These are phyloP conservation scores for Fraxinus excelsior DNA, from an alignment of 257 asterid species.

Conservation along the genomic window DNA sequence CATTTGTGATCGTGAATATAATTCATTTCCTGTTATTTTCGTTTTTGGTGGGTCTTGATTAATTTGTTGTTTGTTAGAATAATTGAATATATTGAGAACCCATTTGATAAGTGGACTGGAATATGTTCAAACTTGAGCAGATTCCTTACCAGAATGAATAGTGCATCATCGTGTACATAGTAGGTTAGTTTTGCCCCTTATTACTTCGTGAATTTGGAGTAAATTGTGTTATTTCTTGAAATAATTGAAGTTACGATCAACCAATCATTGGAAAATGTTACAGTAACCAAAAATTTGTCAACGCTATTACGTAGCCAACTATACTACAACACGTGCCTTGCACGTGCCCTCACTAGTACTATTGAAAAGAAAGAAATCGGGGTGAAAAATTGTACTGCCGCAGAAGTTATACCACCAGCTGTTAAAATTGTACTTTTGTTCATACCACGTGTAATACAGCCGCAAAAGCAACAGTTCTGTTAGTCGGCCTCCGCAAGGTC, in stretches of 20 bases:
- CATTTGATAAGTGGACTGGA: neutral
- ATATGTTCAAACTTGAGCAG: conserved; percentile 1
- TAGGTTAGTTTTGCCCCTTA: neutral
- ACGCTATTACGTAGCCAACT: no score
- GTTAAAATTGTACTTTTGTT: neutral
- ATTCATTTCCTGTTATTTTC: neutral
- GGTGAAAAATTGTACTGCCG: no score
- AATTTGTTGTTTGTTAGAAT: neutral
- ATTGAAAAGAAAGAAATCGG: no score
- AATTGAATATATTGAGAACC: neutral
- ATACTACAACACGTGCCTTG: no score
- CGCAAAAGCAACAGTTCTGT: no score
- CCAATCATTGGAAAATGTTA: neutral
- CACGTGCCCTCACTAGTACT: no score
- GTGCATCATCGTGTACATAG: neutral
- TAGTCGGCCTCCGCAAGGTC: no score
- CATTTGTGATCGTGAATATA: no score
- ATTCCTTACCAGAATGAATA: neutral
- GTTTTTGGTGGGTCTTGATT: conserved; percentile 2
- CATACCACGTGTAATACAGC: neutral
- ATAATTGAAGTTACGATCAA: neutral
- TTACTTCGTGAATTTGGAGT: neutral
- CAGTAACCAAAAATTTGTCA: no score
- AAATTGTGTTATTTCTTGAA: conserved; percentile 10
- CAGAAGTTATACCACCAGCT: neutral